Conservation (phyloP, 75 land plant species). For the Cunninghamia lanceolata region DNA sequence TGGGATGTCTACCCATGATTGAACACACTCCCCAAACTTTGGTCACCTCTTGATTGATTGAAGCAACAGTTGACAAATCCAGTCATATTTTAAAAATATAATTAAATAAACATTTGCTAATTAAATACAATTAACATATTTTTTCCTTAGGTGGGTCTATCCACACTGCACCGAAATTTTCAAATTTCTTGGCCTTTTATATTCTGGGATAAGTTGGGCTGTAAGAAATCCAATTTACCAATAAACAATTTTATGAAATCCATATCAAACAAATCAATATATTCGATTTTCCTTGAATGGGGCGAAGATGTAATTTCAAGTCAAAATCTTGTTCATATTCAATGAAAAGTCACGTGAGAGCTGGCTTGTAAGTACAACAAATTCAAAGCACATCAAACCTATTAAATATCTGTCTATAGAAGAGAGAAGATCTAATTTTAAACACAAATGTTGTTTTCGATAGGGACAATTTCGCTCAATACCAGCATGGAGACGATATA, state of each 20-base stretch:
- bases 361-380: not conserved
- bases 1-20: too few relatives aligned
- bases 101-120: too few relatives aligned
- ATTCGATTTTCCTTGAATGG: not conserved
- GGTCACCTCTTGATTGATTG: too few relatives aligned
- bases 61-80: too few relatives aligned
- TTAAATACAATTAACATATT: too few relatives aligned
- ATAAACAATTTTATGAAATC: not conserved
- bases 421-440: too few relatives aligned
- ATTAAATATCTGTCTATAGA: too few relatives aligned
- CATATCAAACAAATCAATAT: not conserved
- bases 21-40: too few relatives aligned
- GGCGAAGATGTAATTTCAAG: not conserved
- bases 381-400: not conserved
- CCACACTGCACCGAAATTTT: not conserved
- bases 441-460: not conserved
- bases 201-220: not conserved
- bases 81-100: too few relatives aligned
- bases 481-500: too few relatives aligned
- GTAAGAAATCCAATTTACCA: not conserved
- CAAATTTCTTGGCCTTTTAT: not conserved
- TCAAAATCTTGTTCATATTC: not conserved
- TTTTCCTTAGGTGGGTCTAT: not conserved
- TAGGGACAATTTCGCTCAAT: not conserved
- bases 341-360: not conserved